These are phyloP conservation scores for Cryptomeria japonica DNA, from an alignment of 75 land plant genomes.

Conservation along the genomic window DNA sequence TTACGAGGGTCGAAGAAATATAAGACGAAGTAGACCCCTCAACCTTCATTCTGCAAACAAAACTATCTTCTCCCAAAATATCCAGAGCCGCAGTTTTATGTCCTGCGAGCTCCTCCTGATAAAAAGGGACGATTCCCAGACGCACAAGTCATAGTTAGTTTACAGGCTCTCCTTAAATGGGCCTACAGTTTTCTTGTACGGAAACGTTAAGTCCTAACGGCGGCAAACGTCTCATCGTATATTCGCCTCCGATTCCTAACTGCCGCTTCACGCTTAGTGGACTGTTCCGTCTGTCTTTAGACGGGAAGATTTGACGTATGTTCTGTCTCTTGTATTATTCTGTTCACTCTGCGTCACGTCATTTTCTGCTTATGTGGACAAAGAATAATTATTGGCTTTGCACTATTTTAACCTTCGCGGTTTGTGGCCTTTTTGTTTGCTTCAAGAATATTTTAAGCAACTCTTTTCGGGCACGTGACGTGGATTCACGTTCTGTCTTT, in stretches of 20 bases:
- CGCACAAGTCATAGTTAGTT: not conserved
- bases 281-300: not conserved
- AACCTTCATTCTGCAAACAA: not conserved
- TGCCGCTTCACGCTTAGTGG: not conserved
- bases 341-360: too few relatives aligned
- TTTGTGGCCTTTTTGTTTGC: too few relatives aligned
- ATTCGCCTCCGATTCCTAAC: not conserved
- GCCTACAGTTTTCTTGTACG: not conserved
- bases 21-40: not conserved
- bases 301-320: not conserved
- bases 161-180: too few relatives aligned
- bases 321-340: not conserved
- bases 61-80: not conserved
- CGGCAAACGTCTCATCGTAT: not conserved
- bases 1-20: not conserved
- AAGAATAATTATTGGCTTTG: too few relatives aligned
- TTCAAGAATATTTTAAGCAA: too few relatives aligned
- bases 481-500: too few relatives aligned
- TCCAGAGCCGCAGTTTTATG: not conserved
- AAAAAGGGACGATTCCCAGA: not conserved
- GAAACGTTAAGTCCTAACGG: not conserved
- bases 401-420: too few relatives aligned
- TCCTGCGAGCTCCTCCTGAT: not conserved
- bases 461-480: too few relatives aligned
- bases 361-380: too few relatives aligned